Base-by-base conservation (phyloP, 2,329 filamentous ascomycete species). In the Dothideomycetes sp. region DNA sequence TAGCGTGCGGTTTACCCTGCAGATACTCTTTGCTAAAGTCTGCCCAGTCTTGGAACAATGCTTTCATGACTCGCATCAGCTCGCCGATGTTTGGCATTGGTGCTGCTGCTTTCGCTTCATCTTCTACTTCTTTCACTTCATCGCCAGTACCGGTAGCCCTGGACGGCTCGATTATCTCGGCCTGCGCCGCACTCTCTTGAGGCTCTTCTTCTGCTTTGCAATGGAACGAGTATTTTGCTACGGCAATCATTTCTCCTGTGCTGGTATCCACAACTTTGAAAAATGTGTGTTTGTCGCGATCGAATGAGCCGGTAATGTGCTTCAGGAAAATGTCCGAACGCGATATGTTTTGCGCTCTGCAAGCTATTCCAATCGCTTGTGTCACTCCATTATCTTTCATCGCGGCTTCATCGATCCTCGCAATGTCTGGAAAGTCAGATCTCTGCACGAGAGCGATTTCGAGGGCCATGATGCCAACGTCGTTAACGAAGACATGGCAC, bases 221-320 rank as follows among this genome's bases (percentile, higher is more conserved):
- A 7, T 44, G 43, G 17, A 46, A 47, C 4, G 32, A 36, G 46
- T 49, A 55, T 40, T 52, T 34, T 14, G 50, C 50, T 36, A 54
- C 56, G 5, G 56, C 55, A 12, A 58, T 47, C 40, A 57, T 52
- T 7, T 52, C 41, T 11, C 47, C 45, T 0, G 46, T 50, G 5
- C 51, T 46, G 3, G 41, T 40, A 33, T 58, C 53, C 2, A 49
- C 49, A 4, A 57, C 52, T 31, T 55, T 48, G 31, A 36, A 43
- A 15, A 38, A 38, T 5, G 38, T 38, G 2, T 31, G 16, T 31
- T 30, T 24, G 4, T 42, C 27, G 3, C 38, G 40, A 12, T 42
- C 35, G 17, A 38, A 38, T 2, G 40, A 19, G 3, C 34, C 16
- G 3, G 24, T 35, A 5, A 38, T 31, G n/a, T 35, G 29, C n/a